These are phyloP conservation scores for Trichophyton mentagrophytes DNA, from an alignment of 2,329 filamentous ascomycete species.

Conservation along the genomic window DNA sequence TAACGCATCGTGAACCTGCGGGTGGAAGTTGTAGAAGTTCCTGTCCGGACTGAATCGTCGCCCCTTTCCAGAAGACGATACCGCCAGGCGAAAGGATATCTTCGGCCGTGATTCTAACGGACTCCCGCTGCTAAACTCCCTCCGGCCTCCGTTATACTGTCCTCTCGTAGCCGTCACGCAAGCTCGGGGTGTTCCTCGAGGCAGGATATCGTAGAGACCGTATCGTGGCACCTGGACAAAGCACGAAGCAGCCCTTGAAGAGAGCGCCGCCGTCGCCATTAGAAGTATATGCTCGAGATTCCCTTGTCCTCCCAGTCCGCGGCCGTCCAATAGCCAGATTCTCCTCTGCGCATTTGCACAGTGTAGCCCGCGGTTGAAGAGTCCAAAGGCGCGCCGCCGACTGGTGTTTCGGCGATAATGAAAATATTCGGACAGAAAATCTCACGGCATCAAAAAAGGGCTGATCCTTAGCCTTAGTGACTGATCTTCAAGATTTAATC, in stretches of 20 bases:
- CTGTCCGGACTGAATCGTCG: slow-evolving; percentile 53
- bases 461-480: background rate
- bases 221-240: background rate
- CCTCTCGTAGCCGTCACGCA: background rate
- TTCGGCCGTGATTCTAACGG: slow-evolving; percentile 20
- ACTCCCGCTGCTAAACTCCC: slow-evolving; percentile 22
- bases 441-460: background rate
- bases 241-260: slow-evolving; percentile 2
- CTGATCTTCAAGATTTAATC: background rate
- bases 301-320: slow-evolving; percentile 1
- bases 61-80: slow-evolving; percentile 63
- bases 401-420: background rate
- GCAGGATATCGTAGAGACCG: background rate
- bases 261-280: background rate
- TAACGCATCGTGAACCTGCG: slow-evolving; percentile 27
- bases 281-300: background rate
- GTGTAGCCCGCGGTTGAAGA: background rate
- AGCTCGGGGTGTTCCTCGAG: background rate
- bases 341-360: slow-evolving; percentile 3
- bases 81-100: slow-evolving; percentile 57
- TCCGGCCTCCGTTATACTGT: slow-evolving; percentile 4
- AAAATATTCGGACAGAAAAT: background rate
- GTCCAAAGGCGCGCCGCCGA: background rate
- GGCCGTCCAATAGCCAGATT: background rate
- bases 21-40: slow-evolving; percentile 62